Conservation (phyloP, 352 stramenopile species). For the Phytophthora podocarpi region DNA sequence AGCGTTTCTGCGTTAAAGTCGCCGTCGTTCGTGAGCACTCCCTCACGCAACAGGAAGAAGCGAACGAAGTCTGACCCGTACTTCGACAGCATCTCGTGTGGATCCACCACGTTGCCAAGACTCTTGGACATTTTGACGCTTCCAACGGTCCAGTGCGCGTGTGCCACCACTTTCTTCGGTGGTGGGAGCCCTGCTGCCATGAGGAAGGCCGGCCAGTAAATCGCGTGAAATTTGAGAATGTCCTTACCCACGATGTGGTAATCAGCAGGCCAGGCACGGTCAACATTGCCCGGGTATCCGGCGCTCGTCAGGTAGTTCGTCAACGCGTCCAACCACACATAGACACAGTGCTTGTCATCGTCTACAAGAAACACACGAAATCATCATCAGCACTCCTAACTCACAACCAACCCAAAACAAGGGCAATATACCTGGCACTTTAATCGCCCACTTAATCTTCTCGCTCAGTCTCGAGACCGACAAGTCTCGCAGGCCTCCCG, state of each 20-base stretch:
- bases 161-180: constrained; percentile 95
- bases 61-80: constrained; percentile 95
- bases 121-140: constrained; percentile 99
- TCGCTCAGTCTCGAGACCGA: constrained; percentile 96
- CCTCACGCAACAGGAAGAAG: constrained; percentile 92
- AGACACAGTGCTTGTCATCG: constrained; percentile 95
- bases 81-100: constrained; percentile 89
- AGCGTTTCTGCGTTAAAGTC: constrained; percentile 89
- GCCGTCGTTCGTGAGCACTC: constrained; percentile 95
- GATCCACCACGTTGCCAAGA: constrained; percentile 98
- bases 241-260: constrained; percentile 98
- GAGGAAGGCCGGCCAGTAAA: constrained; percentile 98
- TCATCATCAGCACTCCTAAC: constrained; percentile 5
- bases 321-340: constrained; percentile 99
- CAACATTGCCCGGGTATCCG: constrained; percentile 85
- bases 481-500: constrained; percentile 93
- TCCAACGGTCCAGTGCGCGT: constrained; percentile 99
- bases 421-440: constrained; percentile 77
- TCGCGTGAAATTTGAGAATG: constrained; percentile 98
- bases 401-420: not conserved
- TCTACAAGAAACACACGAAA: constrained; percentile 25
- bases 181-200: constrained; percentile 92
- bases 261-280: constrained; percentile 65
- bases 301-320: constrained; percentile 98
- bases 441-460: constrained; percentile 97